phyloP scores from a whole-genome alignment of 2,329 filamentous ascomycete genomes.

The Hypoxylon sp. region DNA sequence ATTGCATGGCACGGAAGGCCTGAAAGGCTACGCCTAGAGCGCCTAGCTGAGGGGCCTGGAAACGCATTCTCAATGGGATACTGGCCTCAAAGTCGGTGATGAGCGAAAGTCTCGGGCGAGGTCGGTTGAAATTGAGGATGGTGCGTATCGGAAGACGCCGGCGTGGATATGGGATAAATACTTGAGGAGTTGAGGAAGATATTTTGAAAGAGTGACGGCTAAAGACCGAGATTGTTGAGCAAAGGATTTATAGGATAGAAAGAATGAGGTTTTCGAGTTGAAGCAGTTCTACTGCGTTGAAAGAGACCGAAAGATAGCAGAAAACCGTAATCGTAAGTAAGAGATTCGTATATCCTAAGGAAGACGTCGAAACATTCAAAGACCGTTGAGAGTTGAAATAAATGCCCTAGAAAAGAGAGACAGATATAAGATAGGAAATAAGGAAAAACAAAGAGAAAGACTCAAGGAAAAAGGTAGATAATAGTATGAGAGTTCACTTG shows the following conservation, averaged over 20 bases:
- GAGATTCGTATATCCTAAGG: conserved; percentile 39
- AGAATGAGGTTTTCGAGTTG: conserved; percentile 16
- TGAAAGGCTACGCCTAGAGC: conserved; percentile 84
- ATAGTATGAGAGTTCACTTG: conserved; percentile 35
- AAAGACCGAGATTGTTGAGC: conserved; percentile 27
- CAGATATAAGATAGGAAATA: conserved; percentile 44
- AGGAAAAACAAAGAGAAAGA: conserved; percentile 45
- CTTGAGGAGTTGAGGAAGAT: conserved; percentile 49
- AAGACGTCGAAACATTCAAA: conserved; percentile 42
- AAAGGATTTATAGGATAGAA: conserved; percentile 17
- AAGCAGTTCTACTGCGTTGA: conserved; percentile 44
- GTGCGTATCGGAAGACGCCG: conserved; percentile 57
- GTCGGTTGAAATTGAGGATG: conserved; percentile 45
- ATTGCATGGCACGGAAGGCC: conserved; percentile 76
- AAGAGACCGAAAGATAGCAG: conserved; percentile 33
- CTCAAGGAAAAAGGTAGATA: conserved; percentile 46
- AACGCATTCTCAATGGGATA: conserved; percentile 57
- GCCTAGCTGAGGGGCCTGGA: conserved; percentile 67
- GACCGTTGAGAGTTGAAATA: conserved; percentile 33
- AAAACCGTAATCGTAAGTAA: conserved; percentile 40
- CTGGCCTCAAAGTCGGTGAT: conserved; percentile 52
- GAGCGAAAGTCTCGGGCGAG: conserved; percentile 58
- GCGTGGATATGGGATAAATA: conserved; percentile 57
- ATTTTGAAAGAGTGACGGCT: conserved; percentile 49
- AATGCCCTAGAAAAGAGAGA: conserved; percentile 44